phyloP scores from a whole-genome alignment of 1,139 yeast species.

The Fermentozyma sake region DNA sequence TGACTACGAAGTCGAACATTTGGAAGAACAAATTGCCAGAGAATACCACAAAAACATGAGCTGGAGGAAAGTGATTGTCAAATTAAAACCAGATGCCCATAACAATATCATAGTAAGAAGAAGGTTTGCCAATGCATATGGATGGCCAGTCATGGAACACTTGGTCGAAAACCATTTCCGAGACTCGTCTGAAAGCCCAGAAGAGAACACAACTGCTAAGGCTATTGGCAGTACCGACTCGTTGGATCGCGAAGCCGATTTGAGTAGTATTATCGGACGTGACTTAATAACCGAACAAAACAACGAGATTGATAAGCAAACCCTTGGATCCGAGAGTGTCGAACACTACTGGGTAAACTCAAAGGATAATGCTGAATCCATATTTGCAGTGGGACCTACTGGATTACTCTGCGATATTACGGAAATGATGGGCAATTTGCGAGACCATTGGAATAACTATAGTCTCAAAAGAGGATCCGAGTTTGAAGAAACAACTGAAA shows the following conservation, averaged over 20 bases:
- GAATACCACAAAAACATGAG: slow-evolving; percentile 80
- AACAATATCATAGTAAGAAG: slow-evolving; percentile 89
- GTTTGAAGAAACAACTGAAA: no score
- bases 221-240: slow-evolving; percentile 16
- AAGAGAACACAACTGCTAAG: not conserved
- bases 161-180: slow-evolving; percentile 63
- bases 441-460: slow-evolving; percentile 35
- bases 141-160: slow-evolving; percentile 92
- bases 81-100: slow-evolving; percentile 89
- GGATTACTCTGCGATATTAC: slow-evolving; percentile 63
- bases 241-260: slow-evolving; percentile 24
- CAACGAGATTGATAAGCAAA: slow-evolving; percentile 25
- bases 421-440: slow-evolving; percentile 41
- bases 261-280: slow-evolving; percentile 30
- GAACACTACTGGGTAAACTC: slow-evolving; percentile 50
- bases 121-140: slow-evolving; percentile 88
- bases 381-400: slow-evolving; percentile 68
- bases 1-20: slow-evolving; percentile 16
- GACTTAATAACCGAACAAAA: slow-evolving; percentile 34
- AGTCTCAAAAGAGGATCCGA: slow-evolving; percentile 8
- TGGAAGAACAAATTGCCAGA: slow-evolving; percentile 84
- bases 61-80: slow-evolving; percentile 91
- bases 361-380: slow-evolving; percentile 42
- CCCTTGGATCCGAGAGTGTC: slow-evolving; percentile 1
- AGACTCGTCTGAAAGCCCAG: not conserved